These are phyloP conservation scores for Streptanthus diversifolius DNA, from an alignment of 345 rosid genomes.

Conservation along the genomic window DNA sequence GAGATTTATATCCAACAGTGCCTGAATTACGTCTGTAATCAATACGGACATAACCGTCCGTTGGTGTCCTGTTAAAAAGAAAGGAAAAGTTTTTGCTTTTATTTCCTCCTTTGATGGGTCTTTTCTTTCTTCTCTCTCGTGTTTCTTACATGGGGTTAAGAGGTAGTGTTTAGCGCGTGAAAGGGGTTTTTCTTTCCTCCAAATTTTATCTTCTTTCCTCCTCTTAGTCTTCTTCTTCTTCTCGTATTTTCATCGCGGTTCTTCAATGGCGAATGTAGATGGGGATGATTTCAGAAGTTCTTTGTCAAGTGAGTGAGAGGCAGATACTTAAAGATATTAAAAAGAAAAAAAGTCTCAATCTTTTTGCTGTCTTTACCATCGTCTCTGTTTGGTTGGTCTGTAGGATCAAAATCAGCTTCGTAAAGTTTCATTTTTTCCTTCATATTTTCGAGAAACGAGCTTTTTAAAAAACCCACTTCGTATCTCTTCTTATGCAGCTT, in stretches of 20 bases:
- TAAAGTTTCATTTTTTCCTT: slow-evolving; percentile 8
- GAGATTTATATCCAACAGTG: slow-evolving; percentile 24
- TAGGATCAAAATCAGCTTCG: slow-evolving; percentile 6
- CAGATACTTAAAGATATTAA: neutral
- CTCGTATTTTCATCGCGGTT: neutral
- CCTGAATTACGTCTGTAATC: slow-evolving; percentile 34
- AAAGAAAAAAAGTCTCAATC: neutral
- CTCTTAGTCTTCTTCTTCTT: neutral
- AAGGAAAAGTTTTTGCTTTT: neutral
- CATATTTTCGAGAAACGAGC: slow-evolving; percentile 4
- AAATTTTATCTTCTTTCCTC: neutral
- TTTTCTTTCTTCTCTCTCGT: slow-evolving; percentile 28
- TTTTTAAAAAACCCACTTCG: neutral
- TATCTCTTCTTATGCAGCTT: neutral
- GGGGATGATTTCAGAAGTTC: slow-evolving; percentile 34
- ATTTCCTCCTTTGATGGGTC: slow-evolving; percentile 46
- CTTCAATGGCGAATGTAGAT: slow-evolving; percentile 49
- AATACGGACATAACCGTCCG: slow-evolving; percentile 35
- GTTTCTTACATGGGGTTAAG: slow-evolving; percentile 48
- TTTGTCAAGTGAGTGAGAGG: slow-evolving; percentile 38
- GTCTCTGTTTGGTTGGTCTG: slow-evolving; percentile 20
- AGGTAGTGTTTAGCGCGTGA: slow-evolving; percentile 28
- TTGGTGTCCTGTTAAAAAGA: slow-evolving; percentile 18
- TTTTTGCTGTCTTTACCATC: neutral
- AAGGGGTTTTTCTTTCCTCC: neutral